phyloP scores from a whole-genome alignment of 2,329 filamentous ascomycete species.

The Xylariaceae sp. region DNA sequence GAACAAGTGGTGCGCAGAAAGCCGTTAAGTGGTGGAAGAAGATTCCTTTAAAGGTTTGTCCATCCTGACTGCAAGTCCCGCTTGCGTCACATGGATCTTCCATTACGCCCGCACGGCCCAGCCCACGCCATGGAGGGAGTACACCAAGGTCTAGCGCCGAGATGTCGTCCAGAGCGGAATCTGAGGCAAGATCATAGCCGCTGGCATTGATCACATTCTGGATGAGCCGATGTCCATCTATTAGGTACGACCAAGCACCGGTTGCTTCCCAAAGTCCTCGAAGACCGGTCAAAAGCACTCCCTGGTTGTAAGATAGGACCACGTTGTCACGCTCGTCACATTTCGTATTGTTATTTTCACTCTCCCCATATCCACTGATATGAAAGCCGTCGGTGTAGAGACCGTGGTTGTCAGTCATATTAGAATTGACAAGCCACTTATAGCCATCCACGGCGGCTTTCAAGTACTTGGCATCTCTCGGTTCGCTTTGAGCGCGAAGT shows the following conservation, averaged over 20 bases:
- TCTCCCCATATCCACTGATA: conserved; percentile 66
- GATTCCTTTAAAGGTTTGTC: conserved; percentile 91
- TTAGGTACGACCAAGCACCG: conserved; percentile 69
- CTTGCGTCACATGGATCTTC: conserved; percentile 81
- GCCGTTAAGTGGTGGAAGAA: conserved; percentile 86
- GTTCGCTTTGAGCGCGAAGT: conserved; percentile 39
- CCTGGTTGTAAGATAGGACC: conserved; percentile 96
- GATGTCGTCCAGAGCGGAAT: conserved; percentile 47
- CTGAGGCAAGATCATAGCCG: conserved; percentile 64
- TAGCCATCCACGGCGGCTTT: conserved; percentile 77
- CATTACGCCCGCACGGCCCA: conserved; percentile 78
- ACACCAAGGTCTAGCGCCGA: conserved; percentile 36
- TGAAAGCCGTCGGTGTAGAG: conserved; percentile 90
- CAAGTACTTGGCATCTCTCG: conserved; percentile 66
- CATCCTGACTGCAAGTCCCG: conserved; percentile 77
- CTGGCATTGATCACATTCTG: conserved; percentile 75
- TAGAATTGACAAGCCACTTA: conserved; percentile 74
- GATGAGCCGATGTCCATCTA: conserved; percentile 79
- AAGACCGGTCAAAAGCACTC: conserved; percentile 81
- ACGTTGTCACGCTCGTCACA: conserved; percentile 85
- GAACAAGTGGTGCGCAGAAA: conserved; percentile 71
- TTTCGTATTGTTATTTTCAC: conserved; percentile 64
- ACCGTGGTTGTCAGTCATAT: conserved; percentile 77
- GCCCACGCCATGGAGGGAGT: conserved; percentile 67
- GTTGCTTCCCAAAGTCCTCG: conserved; percentile 80